phyloP scores from a whole-genome alignment of 1,139 yeast species.

The Hyphopichia burtonii region DNA sequence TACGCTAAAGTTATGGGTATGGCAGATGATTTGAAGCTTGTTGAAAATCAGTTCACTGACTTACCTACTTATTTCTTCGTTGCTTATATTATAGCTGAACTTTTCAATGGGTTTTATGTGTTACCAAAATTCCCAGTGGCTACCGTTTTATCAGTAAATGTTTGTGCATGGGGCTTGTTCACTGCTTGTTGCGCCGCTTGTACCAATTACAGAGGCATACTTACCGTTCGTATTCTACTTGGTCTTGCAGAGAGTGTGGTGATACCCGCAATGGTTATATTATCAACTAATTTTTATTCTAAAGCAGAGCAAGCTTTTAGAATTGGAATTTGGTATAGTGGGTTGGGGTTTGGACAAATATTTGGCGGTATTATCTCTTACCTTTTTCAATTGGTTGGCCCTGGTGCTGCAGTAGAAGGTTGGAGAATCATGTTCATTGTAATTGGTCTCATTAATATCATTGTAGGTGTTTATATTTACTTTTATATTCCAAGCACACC shows the following conservation, averaged over 20 bases:
- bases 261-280: conserved; percentile 51
- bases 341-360: conserved; percentile 56
- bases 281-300: conserved; percentile 10
- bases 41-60: conserved; percentile 10
- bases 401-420: conserved; percentile 6
- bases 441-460: conserved; percentile 10
- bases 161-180: conserved; percentile 18
- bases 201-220: conserved; percentile 26
- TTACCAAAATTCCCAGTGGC: conserved; percentile 29
- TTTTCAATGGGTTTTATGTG: conserved; percentile 13
- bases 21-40: conserved; percentile 9
- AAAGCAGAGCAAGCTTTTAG: conserved; percentile 9
- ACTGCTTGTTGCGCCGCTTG: conserved; percentile 13
- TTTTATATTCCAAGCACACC: conserved; percentile 11
- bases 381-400: conserved; percentile 8
- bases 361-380: conserved; percentile 13
- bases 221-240: conserved; percentile 31
- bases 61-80: conserved; percentile 11
- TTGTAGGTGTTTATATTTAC: conserved; percentile 8
- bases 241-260: conserved; percentile 50
- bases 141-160: conserved; percentile 9
- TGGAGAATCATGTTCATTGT: conserved; percentile 12
- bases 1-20: conserved; percentile 15
- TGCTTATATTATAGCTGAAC: conserved; percentile 5
- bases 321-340: conserved; percentile 51